These are phyloP conservation scores for Bombardia bombarda DNA, from an alignment of 495 filamentous ascomycete species.

Conservation along the genomic window DNA sequence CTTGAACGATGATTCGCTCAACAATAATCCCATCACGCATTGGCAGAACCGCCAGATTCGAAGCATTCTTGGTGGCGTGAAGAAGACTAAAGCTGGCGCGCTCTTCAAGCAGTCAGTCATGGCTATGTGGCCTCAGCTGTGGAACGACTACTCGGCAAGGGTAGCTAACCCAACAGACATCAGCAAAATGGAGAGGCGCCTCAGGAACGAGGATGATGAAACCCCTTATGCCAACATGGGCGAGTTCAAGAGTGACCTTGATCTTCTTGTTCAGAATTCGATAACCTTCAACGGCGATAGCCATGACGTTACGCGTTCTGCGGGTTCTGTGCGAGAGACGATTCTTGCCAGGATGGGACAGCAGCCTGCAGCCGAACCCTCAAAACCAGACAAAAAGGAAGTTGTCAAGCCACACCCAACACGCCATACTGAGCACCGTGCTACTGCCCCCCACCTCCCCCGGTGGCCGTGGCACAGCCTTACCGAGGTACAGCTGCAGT, in stretches of 20 bases:
- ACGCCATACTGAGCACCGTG: slow-evolving; percentile 33
- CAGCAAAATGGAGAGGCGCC: slow-evolving; percentile 66
- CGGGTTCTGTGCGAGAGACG: slow-evolving; percentile 49
- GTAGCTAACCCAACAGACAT: slow-evolving; percentile 79
- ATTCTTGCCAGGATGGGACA: slow-evolving; percentile 53
- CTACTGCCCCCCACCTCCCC: slow-evolving; percentile 35
- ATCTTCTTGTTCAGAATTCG: slow-evolving; percentile 68
- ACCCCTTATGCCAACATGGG: slow-evolving; percentile 53
- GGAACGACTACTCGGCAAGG: slow-evolving; percentile 59
- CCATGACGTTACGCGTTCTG: slow-evolving; percentile 61
- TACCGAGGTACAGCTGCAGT: slow-evolving; percentile 15
- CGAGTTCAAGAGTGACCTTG: slow-evolving; percentile 62
- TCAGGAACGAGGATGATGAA: slow-evolving; percentile 64
- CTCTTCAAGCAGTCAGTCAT: slow-evolving; percentile 68
- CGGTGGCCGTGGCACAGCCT: slow-evolving; percentile 24
- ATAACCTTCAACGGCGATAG: slow-evolving; percentile 71
- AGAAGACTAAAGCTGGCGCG: slow-evolving; percentile 68
- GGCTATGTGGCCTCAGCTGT: slow-evolving; percentile 40
- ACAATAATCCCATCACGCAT: slow-evolving; percentile 32
- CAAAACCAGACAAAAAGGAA: slow-evolving; percentile 46
- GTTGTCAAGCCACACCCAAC: slow-evolving; percentile 41
- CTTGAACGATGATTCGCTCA: slow-evolving; percentile 15
- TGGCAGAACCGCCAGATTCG: slow-evolving; percentile 40
- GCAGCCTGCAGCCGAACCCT: slow-evolving; percentile 40
- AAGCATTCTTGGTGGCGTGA: slow-evolving; percentile 57